Percentiles rank a stretch among this genome's conserved stretches.
Conservation (phyloP, 345 rosid species). For the Citropsis articulata region DNA sequence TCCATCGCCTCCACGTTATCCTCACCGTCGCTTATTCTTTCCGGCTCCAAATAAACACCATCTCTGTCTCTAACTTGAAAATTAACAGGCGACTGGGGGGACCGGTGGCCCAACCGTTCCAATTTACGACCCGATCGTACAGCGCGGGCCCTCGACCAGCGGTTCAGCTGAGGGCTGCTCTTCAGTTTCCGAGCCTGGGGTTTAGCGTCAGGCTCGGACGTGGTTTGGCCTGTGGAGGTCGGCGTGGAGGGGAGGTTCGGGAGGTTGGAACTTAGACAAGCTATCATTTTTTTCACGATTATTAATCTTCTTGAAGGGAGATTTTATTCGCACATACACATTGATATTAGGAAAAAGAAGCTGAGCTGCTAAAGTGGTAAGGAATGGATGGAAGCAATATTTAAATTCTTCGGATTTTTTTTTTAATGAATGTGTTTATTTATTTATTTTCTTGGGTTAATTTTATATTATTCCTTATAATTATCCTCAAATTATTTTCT, state of each 20-base stretch:
- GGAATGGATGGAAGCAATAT: too few relatives aligned
- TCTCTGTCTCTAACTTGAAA: constrained; percentile 20
- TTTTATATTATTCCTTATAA: too few relatives aligned
- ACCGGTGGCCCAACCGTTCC: constrained; percentile 39
- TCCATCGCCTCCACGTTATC: constrained; percentile 25
- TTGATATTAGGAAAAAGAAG: too few relatives aligned
- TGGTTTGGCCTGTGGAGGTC: constrained; percentile 25
- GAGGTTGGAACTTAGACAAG: constrained; percentile 36
- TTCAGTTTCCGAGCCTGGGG: constrained; percentile 45
- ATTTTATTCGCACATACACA: too few relatives aligned
- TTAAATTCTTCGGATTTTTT: too few relatives aligned
- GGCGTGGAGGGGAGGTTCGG: constrained; percentile 29
- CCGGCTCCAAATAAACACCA: constrained; percentile 23
- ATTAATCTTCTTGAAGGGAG: background rate
- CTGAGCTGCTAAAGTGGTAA: fast-evolving
- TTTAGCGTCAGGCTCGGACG: constrained; percentile 30
- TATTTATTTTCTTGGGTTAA: too few relatives aligned
- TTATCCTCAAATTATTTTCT: too few relatives aligned
- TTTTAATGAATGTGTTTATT: too few relatives aligned
- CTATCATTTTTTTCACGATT: constrained; percentile 31
- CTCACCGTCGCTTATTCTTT: constrained; percentile 18
- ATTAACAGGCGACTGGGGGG: constrained; percentile 15
- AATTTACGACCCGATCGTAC: constrained; percentile 66
- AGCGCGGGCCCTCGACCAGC: constrained; percentile 86
- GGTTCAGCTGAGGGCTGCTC: constrained; percentile 68